phyloP scores from a whole-genome alignment of 352 stramenopile genomes.

The Saprolegnia parasitica region DNA sequence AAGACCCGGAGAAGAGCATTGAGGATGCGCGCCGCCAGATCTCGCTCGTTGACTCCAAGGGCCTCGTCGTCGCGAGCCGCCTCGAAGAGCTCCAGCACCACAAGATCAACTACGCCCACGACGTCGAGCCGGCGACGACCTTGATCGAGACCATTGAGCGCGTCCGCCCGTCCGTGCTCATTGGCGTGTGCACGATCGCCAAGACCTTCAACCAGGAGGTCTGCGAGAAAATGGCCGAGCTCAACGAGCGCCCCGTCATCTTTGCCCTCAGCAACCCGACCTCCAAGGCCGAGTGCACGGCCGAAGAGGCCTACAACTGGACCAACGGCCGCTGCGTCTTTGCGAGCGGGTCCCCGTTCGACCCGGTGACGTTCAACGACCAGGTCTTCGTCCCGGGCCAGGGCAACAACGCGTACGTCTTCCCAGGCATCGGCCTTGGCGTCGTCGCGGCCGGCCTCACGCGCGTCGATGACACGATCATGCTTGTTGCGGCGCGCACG shows the following conservation, averaged over 20 bases:
- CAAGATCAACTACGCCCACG: constrained; percentile 86
- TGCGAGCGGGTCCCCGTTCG: constrained; percentile 93
- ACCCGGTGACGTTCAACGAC: constrained; percentile 88
- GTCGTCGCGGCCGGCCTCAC: constrained; percentile 82
- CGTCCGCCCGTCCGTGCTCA: constrained; percentile 91
- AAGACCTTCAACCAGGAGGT: constrained; percentile 88
- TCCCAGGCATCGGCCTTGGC: constrained; percentile 93
- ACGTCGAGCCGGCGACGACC: constrained; percentile 54
- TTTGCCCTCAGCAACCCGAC: constrained; percentile 88
- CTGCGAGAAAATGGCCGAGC: constrained; percentile 67
- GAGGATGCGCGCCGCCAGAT: constrained; percentile 88
- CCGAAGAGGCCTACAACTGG: constrained; percentile 84
- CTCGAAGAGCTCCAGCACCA: constrained; percentile 82
- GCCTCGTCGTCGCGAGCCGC: constrained; percentile 71
- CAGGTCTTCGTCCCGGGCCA: constrained; percentile 81
- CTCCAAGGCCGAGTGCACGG: constrained; percentile 78
- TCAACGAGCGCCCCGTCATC: constrained; percentile 68
- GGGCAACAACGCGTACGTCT: constrained; percentile 97
- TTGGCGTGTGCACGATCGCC: constrained; percentile 90
- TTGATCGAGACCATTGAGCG: constrained; percentile 74
- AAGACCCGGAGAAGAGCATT: constrained; percentile 74
- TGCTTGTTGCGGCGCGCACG: constrained; percentile 76
- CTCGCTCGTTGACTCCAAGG: constrained; percentile 90
- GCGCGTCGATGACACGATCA: constrained; percentile 74
- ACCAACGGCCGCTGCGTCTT: constrained; percentile 81